Evolutionary conservation across 2,329 filamentous ascomycete genomes (phyloP).

Genomic region (Trichoderma breve): DNA sequence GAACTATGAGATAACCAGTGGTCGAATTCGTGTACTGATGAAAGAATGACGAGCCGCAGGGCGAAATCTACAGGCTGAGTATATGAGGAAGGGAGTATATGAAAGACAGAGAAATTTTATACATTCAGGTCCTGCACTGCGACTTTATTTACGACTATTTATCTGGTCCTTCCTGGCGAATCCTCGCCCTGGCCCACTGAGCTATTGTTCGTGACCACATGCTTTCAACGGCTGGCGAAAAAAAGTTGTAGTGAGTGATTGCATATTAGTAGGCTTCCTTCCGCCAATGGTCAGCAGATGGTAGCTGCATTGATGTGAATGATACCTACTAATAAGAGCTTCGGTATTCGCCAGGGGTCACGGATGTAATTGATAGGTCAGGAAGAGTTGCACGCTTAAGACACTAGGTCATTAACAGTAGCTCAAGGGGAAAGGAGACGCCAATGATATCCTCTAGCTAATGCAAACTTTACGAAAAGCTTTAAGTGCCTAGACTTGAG

Average conservation of each 20-base stretch:
- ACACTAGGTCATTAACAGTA: neutral
- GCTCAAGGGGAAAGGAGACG: neutral
- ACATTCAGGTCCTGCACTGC: neutral
- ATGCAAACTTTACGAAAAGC: neutral
- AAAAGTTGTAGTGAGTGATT: neutral
- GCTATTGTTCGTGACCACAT: slow-evolving; percentile 2
- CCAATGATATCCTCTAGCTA: neutral
- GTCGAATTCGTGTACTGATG: neutral
- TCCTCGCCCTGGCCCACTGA: neutral
- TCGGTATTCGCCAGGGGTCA: neutral
- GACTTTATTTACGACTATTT: neutral
- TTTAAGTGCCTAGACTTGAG: neutral
- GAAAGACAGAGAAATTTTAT: neutral
- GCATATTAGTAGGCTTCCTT: neutral
- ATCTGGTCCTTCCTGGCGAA: neutral
- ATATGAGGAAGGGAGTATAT: neutral
- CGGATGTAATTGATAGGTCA: slow-evolving; percentile 5
- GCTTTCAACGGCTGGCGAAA: neutral
- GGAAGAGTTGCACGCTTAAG: neutral
- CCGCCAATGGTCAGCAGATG: slow-evolving; percentile 1
- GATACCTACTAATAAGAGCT: neutral
- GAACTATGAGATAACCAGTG: neutral
- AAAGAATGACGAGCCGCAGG: neutral
- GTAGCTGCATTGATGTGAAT: neutral
- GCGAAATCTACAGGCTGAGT: neutral